Evolutionary conservation across 2,329 filamentous ascomycete species (phyloP).

Genomic region (Ceratocystis cubensis): DNA sequence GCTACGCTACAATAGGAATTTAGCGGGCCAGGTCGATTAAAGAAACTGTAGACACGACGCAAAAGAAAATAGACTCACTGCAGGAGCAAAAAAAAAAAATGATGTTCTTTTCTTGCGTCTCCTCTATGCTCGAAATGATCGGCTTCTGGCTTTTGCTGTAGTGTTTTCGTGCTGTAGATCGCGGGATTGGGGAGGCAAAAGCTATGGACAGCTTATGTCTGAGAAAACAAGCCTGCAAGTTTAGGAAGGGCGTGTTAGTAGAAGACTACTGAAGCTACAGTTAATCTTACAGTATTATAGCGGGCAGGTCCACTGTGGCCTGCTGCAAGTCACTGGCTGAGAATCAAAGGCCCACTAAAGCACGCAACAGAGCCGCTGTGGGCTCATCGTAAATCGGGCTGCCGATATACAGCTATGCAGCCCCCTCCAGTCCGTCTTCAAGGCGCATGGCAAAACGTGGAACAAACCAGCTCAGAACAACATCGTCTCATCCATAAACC

Average conservation of each 20-base stretch:
- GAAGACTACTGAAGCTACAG: not conserved
- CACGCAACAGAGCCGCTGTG: too few relatives aligned
- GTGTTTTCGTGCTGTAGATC: not conserved
- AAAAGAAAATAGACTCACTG: too few relatives aligned
- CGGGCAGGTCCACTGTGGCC: not conserved
- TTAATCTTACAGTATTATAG: too few relatives aligned
- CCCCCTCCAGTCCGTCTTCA: too few relatives aligned
- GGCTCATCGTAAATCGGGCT: too few relatives aligned
- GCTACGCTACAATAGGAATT: too few relatives aligned
- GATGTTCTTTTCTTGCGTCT: too few relatives aligned
- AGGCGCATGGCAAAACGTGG: not conserved
- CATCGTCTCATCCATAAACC: not conserved
- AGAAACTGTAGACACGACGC: too few relatives aligned
- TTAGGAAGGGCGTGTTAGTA: not conserved
- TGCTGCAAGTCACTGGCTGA: not conserved
- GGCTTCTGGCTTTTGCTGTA: too few relatives aligned
- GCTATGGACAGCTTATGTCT: not conserved
- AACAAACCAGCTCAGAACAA: not conserved
- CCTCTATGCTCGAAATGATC: too few relatives aligned
- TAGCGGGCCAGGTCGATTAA: too few relatives aligned
- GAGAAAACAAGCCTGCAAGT: not conserved
- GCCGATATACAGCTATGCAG: not conserved
- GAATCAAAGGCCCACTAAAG: not conserved
- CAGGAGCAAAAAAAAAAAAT: too few relatives aligned
- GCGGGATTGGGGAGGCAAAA: not conserved